phyloP scores from a whole-genome alignment of 2,329 filamentous ascomycete genomes.

The Chrysoporthe austroafricana region DNA sequence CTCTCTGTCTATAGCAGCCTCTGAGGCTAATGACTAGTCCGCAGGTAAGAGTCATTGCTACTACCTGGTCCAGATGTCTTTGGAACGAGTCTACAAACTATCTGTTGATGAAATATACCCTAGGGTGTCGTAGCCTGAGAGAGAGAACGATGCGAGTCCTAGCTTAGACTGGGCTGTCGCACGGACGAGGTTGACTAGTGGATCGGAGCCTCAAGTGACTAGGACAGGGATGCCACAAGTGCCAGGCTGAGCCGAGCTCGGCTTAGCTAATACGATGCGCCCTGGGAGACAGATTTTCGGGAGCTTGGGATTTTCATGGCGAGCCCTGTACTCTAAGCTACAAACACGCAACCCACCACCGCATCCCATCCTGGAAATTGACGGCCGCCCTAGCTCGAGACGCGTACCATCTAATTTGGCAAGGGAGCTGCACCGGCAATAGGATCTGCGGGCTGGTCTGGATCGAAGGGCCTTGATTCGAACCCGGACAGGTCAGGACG shows the following conservation, averaged over 20 bases:
- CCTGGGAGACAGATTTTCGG: background rate
- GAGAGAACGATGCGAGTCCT: background rate
- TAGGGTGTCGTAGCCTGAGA: background rate
- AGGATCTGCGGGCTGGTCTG: background rate
- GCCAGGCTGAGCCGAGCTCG: background rate
- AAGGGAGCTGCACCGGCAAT: background rate
- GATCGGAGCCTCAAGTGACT: background rate
- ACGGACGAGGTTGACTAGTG: background rate
- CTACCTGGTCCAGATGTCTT: no score
- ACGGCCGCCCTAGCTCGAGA: background rate
- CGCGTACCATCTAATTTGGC: background rate
- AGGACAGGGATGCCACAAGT: background rate
- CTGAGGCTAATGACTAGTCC: no score
- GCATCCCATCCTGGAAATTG: background rate
- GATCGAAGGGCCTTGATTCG: background rate
- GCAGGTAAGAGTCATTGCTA: no score
- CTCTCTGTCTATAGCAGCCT: no score
- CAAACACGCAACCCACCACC: background rate
- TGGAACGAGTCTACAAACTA: no score
- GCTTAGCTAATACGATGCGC: constrained; percentile 1
- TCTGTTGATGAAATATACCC: background rate
- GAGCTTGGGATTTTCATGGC: background rate
- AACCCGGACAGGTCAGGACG: no score
- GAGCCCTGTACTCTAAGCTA: background rate
- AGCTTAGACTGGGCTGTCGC: background rate